phyloP scores from a whole-genome alignment of 2,329 filamentous ascomycete genomes.

The Arthrobotrys iridis region DNA sequence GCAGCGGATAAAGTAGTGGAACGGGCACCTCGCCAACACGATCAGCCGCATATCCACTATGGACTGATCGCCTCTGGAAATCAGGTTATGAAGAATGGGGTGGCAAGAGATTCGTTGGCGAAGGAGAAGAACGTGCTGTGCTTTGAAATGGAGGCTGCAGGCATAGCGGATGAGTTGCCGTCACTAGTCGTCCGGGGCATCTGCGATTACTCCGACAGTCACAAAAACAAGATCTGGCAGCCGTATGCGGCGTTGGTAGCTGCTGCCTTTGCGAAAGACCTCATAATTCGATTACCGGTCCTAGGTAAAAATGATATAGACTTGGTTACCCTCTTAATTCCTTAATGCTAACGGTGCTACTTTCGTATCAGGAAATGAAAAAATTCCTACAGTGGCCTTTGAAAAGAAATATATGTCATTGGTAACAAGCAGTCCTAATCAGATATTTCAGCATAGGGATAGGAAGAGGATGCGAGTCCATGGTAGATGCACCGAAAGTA shows the following conservation, averaged over 20 bases:
- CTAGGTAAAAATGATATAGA: background rate
- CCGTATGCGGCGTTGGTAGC: background rate
- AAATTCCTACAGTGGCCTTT: too few species aligned
- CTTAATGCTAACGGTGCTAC: too few species aligned
- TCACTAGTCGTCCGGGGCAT: background rate
- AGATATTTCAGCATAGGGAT: too few species aligned
- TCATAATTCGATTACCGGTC: background rate
- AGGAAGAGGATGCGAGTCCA: too few species aligned
- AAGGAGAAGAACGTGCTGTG: conserved; percentile 4
- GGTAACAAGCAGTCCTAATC: too few species aligned
- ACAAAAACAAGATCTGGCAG: background rate
- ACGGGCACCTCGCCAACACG: background rate
- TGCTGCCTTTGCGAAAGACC: background rate
- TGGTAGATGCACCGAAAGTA: too few species aligned
- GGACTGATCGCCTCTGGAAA: conserved; percentile 18
- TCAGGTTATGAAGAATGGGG: conserved; percentile 1
- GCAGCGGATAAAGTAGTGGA: background rate
- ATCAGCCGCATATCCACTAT: background rate
- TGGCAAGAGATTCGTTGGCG: background rate
- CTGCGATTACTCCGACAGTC: background rate
- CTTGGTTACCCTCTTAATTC: too few species aligned
- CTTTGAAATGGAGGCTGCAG: conserved; percentile 5
- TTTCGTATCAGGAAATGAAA: too few species aligned
- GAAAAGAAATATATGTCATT: too few species aligned
- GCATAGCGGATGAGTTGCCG: background rate